A percentile compares a stretch with the other conserved stretches of the same genome.
Evolutionary conservation across 208 protist species (phyloP).

Genomic region (Herpetomonas samuelpessoai): DNA sequence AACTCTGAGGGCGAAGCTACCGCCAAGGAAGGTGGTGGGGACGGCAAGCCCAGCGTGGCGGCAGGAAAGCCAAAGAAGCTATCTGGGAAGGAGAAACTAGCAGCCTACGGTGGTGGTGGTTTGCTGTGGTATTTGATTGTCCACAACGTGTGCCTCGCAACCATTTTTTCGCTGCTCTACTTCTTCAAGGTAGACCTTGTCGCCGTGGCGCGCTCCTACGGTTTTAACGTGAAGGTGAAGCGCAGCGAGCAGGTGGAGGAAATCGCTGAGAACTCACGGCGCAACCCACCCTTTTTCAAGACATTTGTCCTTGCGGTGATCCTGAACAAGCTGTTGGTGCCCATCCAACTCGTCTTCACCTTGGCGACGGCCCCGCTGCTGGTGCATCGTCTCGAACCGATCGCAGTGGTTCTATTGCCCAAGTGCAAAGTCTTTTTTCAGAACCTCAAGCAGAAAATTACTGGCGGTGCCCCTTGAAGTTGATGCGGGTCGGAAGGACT

Average conservation of each 20-base stretch:
- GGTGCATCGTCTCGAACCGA: constrained; percentile 60
- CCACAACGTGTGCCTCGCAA: constrained; percentile 46
- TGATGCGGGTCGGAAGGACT: too few species aligned
- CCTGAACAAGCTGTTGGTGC: constrained; percentile 82
- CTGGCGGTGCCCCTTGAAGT: too few species aligned
- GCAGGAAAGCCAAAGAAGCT: constrained; percentile 10
- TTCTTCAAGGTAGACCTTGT: constrained; percentile 71
- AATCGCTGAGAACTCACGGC: constrained; percentile 16
- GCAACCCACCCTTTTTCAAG: constrained; percentile 55
- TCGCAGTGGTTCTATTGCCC: constrained; percentile 46
- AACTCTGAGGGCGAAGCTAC: constrained; percentile 1
- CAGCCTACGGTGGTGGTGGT: constrained; percentile 75
- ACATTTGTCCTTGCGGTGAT: constrained; percentile 62
- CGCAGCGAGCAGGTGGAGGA: constrained; percentile 21
- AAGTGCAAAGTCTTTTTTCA: constrained; percentile 20
- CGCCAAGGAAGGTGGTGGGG: not conserved
- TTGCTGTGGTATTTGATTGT: constrained; percentile 81
- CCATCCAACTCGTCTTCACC: constrained; percentile 61
- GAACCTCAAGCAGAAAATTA: constrained; percentile 19
- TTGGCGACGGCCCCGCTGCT: constrained; percentile 61
- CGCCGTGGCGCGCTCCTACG: constrained; percentile 54
- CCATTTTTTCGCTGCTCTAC: constrained; percentile 72
- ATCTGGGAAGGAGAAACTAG: constrained; percentile 59
- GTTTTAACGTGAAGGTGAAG: constrained; percentile 65
- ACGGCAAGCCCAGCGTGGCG: not conserved